Percentiles rank a stretch among this genome's conserved stretches.
Evolutionary conservation across 176 grass and related monocot genomes (phyloP).

Genomic region (Rhynchospora pubera): DNA sequence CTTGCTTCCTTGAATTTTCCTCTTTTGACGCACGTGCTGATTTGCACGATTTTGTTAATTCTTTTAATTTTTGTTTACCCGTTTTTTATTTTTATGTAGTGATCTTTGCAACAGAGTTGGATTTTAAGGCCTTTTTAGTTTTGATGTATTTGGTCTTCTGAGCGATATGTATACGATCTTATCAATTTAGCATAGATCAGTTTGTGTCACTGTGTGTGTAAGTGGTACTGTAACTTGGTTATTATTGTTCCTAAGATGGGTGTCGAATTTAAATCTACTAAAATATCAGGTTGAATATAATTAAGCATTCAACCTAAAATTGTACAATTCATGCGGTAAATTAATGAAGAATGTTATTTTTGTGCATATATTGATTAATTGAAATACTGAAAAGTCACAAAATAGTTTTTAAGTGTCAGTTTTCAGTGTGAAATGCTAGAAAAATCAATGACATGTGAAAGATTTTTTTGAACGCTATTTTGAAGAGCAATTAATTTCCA

Average conservation of each 20-base stretch:
- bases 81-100: not conserved
- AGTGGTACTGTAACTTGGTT: not conserved
- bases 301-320: no score
- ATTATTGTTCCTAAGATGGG: not conserved
- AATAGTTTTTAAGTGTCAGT: not conserved
- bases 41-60: not conserved
- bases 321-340: not conserved
- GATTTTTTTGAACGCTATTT: not conserved
- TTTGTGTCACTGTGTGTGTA: no score
- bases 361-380: not conserved
- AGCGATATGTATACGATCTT: not conserved
- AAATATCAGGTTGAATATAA: no score
- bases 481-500: no score
- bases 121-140: not conserved
- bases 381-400: not conserved
- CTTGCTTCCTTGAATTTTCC: constrained; percentile 65
- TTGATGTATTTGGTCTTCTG: not conserved
- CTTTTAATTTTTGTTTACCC: not conserved
- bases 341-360: not conserved
- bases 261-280: not conserved
- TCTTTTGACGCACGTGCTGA: constrained; percentile 31
- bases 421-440: not conserved
- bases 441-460: not conserved
- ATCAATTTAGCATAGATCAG: not conserved
- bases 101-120: not conserved